Evolutionary conservation across 495 filamentous ascomycete species (phyloP).

Genomic region (Tuber microsphaerosporum): DNA sequence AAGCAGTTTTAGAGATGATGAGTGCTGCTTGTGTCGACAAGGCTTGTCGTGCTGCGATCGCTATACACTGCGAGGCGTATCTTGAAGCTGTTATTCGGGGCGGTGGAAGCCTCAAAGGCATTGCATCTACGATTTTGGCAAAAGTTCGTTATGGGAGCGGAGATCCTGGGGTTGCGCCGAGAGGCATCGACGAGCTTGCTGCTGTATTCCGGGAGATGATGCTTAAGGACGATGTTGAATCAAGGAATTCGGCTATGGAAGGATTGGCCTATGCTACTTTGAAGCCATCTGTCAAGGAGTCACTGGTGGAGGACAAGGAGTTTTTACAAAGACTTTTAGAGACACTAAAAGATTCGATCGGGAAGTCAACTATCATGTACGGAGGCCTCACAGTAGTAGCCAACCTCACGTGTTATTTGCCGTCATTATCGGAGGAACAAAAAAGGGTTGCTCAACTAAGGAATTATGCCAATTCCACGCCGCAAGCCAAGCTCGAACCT

Average conservation of each 20-base stretch:
- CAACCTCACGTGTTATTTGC: slow-evolving; percentile 76
- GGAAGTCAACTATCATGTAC: slow-evolving; percentile 66
- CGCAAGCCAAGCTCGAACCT: slow-evolving; percentile 53
- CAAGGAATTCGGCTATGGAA: slow-evolving; percentile 64
- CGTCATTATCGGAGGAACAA: slow-evolving; percentile 77
- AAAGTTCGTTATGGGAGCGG: slow-evolving; percentile 54
- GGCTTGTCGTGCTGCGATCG: slow-evolving; percentile 68
- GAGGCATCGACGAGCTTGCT: slow-evolving; percentile 64
- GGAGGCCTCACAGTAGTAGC: slow-evolving; percentile 73
- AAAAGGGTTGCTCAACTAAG: slow-evolving; percentile 84
- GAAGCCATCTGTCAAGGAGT: slow-evolving; percentile 73
- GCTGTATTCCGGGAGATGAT: slow-evolving; percentile 72
- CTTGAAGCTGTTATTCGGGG: slow-evolving; percentile 64
- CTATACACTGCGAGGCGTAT: slow-evolving; percentile 73
- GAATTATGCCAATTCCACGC: slow-evolving; percentile 73
- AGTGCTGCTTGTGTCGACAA: slow-evolving; percentile 81
- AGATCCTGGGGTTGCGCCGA: slow-evolving; percentile 43
- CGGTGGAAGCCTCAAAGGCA: slow-evolving; percentile 51
- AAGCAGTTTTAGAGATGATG: slow-evolving; percentile 74
- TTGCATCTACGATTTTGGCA: slow-evolving; percentile 80
- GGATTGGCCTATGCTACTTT: slow-evolving; percentile 88
- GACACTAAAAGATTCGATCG: slow-evolving; percentile 53
- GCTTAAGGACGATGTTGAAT: slow-evolving; percentile 51
- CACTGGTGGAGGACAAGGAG: slow-evolving; percentile 56
- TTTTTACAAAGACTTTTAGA: slow-evolving; percentile 63